Evolutionary conservation across 805 yeast species (phyloP), one percentile per base, ranked within the genome.

Genomic region (Starmera amethionina): DNA sequence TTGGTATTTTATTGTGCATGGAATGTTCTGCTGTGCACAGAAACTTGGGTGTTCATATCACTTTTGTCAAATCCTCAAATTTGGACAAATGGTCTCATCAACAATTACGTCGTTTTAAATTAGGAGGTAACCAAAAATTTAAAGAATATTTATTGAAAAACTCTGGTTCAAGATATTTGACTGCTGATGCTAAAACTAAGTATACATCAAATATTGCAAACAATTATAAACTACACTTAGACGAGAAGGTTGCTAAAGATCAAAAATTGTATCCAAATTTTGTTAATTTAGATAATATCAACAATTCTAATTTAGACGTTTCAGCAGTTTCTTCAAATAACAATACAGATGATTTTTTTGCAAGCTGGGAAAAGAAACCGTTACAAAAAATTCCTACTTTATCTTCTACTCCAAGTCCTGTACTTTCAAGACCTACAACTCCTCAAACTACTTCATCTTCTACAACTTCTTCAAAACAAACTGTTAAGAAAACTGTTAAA

Each of bases 1-100:
- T 86, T 62, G 98, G 97, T 41, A 84, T 89, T 39, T 75, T 89
- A 59, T 66, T 93, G 43, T 93, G 98, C 67, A 72, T 89, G 45
- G 95, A 93, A 60, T 93, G 98, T 62, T 84, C 96, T 40, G 89
- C 97, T 4, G 87, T 83, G 39, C 98, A 93, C 67, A 77, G 98
- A 62, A 88, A 88, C 60, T 64, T 93, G 64, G 98, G 98, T 44
- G 97, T 89, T 32, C 98, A 93, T 60, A 81, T 93, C 54, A 77
- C 97, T 32, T 93, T 93, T 67, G 97, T 93, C 43, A 86, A 88
- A 59, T 86, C 96, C 27, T 77, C 93, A 27, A 84, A 81, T 49
- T 71, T 93, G 67, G 98, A 93, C 63, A 84, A 87, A 60, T 93
- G 98, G 98, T 80, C 89, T 34, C 74, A 88, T 53, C 79, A 76